Percentiles rank a stretch among this genome's conserved stretches.
Evolutionary conservation across 2,329 filamentous ascomycete species (phyloP).

Genomic region (Coniochaeta prunicola): DNA sequence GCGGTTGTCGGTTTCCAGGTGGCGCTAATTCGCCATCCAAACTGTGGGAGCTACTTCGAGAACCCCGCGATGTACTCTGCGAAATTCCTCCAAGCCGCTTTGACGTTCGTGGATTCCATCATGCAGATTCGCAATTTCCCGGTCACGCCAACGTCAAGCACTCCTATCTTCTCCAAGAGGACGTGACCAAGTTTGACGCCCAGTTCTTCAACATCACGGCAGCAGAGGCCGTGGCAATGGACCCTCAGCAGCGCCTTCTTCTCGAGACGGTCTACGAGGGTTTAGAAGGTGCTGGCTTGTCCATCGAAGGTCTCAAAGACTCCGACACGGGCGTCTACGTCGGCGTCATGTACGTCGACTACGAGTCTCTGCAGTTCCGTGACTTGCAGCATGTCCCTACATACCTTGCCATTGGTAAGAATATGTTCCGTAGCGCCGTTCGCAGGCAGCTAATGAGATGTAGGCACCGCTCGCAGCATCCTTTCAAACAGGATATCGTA

Average conservation of each 20-base stretch:
- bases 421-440: too few relatives aligned
- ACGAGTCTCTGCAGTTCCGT: conserved; percentile 9
- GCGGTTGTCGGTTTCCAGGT: conserved; percentile 3
- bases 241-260: conserved; percentile 2
- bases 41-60: conserved; percentile 6
- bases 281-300: conserved; percentile 9
- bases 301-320: conserved; percentile 10
- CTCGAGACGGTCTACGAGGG: conserved; percentile 2
- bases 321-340: conserved; percentile 21
- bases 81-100: not conserved
- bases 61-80: conserved; percentile 2
- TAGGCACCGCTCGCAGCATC: conserved; percentile 20
- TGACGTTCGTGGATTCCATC: conserved; percentile 1
- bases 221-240: conserved; percentile 4
- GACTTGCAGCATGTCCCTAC: conserved; percentile 23
- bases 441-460: too few relatives aligned
- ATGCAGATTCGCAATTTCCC: not conserved
- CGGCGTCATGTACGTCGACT: conserved; percentile 13
- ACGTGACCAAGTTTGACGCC: conserved; percentile 1
- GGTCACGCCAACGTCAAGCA: not conserved
- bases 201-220: conserved; percentile 4
- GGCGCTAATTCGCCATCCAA: not conserved
- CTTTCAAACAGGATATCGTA: conserved; percentile 30
- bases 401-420: too few relatives aligned
- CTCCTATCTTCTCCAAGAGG: conserved; percentile 1